Base-by-base conservation (phyloP, 805 yeast genomes). In the Pichia nanzhaoensis region DNA sequence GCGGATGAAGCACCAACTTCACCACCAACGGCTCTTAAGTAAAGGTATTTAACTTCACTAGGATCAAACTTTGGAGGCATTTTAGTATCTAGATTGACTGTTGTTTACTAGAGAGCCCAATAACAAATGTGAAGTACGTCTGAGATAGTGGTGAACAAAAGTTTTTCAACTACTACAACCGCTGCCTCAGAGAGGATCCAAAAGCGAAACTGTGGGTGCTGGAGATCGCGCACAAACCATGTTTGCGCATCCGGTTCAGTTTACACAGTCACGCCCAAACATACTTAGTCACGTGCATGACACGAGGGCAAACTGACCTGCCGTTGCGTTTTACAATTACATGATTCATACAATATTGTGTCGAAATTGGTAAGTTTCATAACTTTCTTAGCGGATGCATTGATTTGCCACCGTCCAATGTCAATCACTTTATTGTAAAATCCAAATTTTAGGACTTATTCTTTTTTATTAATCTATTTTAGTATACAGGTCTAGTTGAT, bases 1-100 rank as follows among this genome's bases (percentile, higher is more conserved):
- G 99, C 96, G 60, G 99, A 86, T 56, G 98, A 89, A 68, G 97
- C 96, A 80, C 98, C 99, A 67, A 93, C 95, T 82, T 93, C 99
- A 82, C 99, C 99, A 86, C 99, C 99, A 64, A 89, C 95, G 76
- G 99, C 97, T 85, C 99, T 88, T 76, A 93, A 79, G 87, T 91
- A 91, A 77, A 93, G 79, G 86, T 77, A 87, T 77, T 90, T 90
- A 72, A 93, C 96, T 86, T 93, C 99, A 80, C 62, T 77, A 70
- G 99, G 99, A 75, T 93, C 99, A 78, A 90, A 82, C 82, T 93
- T 88, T 79, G 96, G 96, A 78, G 96, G 95, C 96, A 88, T 86
- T 55, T 24, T 66, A 77, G 51, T 42, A 44, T 41, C 13, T 18
- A 41, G 20, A 33, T 31, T 33, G 21, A 32, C 16, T 19, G 32